Conservation (phyloP, 495 filamentous ascomycete species). For the Immersiella caudata region DNA sequence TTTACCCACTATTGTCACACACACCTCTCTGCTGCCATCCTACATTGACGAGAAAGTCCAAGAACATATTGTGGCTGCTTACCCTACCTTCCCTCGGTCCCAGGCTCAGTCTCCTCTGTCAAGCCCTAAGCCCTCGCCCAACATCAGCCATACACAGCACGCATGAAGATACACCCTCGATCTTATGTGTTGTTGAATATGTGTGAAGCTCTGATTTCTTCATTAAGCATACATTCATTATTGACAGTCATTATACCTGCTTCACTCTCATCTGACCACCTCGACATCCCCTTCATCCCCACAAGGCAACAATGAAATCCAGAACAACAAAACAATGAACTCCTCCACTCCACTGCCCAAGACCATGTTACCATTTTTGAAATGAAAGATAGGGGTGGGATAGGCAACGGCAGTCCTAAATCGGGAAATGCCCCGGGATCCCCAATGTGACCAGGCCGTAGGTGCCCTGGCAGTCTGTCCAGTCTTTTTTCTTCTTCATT, state of each 20-base stretch:
- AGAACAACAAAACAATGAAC: not conserved
- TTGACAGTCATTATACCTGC: constrained; percentile 20
- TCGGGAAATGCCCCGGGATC: not conserved
- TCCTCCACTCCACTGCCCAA: not conserved
- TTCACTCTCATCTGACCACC: not conserved
- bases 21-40: not conserved
- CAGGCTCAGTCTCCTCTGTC: not conserved
- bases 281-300: not conserved
- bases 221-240: constrained; percentile 36
- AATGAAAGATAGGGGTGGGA: not conserved
- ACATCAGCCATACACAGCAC: too few relatives aligned
- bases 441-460: not conserved
- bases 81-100: not conserved
- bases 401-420: not conserved
- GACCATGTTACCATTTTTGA: not conserved
- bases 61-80: not conserved
- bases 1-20: not conserved
- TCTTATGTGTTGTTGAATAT: not conserved
- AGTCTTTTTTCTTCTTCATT: not conserved
- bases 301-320: not conserved
- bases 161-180: too few relatives aligned
- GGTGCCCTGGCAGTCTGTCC: not conserved
- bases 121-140: not conserved
- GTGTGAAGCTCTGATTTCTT: constrained; percentile 10
- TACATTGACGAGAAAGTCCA: not conserved